Base-by-base conservation (phyloP, 768 basidiomycete genomes). In the Serendipita indica region DNA sequence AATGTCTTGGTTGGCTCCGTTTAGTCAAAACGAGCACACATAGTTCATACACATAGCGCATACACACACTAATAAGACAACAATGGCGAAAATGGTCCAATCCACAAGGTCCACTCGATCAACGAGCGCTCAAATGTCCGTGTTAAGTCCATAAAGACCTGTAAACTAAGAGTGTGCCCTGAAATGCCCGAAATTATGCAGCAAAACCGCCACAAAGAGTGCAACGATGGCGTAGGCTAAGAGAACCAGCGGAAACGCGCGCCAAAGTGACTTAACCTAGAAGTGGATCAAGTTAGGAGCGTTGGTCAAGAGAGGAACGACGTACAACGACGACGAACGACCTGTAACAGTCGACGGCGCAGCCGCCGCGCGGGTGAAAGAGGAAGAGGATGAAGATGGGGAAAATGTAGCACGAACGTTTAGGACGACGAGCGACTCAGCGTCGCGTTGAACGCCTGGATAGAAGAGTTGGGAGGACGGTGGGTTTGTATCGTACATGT, bases 211-310 rank as follows among this genome's bases (percentile, higher is more conserved):
- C 16, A 54, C 49, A 4, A 54, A 28, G 32, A 54, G 49, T 3
- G 78, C 82, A 1, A 80, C 74, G 61, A 87, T 74, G 1, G 83
- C 78, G 67, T 87, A 89, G 0, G 80, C 77, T 33, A 88, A 71
- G 62, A 87, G 81, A 27, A 87, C 84, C 20, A 86, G 71, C 0
- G 87, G 86, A 12, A 88, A 75, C 0, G 86, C 58, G n/a, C 58
- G 58, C 20, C 39, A 14, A 18, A 39, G 1, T 41, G 39, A 28
- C 84, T 60, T 85, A 72, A 34, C 84, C 69, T 25, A 83, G 66
- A 30, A 62, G 33, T 54, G n/a, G 3, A 3, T 41, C 18, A 7
- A 30, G 65, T 39, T 20, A 39, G 63, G 12, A 66, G 58, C n/a
- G 57, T 41, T 35, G 12, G 28, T 18, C 32, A 32, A 3, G 20